Base-by-base conservation (phyloP, 768 basidiomycete species). In the Termitomyces heimii region DNA sequence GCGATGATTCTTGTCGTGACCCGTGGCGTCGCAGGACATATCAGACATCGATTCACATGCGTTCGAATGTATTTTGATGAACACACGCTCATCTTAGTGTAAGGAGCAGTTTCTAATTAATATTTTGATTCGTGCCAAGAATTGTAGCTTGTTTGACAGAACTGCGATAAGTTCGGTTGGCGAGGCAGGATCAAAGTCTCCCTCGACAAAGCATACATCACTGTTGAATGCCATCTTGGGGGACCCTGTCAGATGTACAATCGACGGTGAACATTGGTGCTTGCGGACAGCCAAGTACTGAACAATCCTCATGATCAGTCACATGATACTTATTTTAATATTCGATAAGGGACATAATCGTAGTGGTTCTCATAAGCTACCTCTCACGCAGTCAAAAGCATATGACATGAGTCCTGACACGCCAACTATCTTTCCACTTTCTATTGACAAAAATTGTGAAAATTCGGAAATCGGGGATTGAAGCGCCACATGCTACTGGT, bases 81-180 rank as follows among this genome's bases (percentile, higher is more conserved):
- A n/a, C 28, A 20, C 53, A 18, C 42, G 55, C 58, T 52, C 34
- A 22, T 61, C 29, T 24, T 50, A 42, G 28, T 62, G 55, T n/a
- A 60, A 39, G 49, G 44, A 61, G 51, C 28, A 60, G 32, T 31
- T 48, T 47, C n/a, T 57, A 59, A 12, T 37, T 16, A 16, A 42
- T 4, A 37, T 53, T 46, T 20, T 37, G 16, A 28, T 31, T 61
- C 53, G 45, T 61, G 55, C 53, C 31, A 61, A 54, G 32, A 57
- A 35, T 4, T 55, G 51, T n/a, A 39, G 55, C 31, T 55, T 57
- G 7, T 56, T 49, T 32, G 22, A 53, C 32, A 62, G 44, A 24
- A 55, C 26, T 57, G 53, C 54, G 29, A 46, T 53, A 61, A 9
- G 24, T 56, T 26, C 39, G 54, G 12, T 49, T 1, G 47, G 31